Evolutionary conservation across 2,329 filamentous ascomycete species (phyloP).

Genomic region (Coccinonectria pachysandricola): DNA sequence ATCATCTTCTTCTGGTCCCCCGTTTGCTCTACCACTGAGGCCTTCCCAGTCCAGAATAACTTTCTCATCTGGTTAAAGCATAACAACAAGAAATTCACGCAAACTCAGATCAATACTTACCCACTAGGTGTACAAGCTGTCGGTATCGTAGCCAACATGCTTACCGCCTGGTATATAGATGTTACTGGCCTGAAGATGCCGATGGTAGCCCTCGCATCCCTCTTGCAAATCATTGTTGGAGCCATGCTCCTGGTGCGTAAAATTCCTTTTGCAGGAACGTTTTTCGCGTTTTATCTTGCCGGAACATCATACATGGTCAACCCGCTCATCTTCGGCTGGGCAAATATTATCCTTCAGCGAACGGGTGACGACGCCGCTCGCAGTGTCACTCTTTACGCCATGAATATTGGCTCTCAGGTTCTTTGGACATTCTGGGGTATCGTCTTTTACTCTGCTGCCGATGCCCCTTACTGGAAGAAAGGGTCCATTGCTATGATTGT

Average conservation of each 20-base stretch:
- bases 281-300: slow-evolving; percentile 15
- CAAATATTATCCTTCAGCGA: slow-evolving; percentile 13
- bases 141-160: slow-evolving; percentile 15
- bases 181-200: slow-evolving; percentile 7
- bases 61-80: slow-evolving; percentile 18
- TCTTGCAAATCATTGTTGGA: slow-evolving; percentile 10
- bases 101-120: slow-evolving; percentile 17
- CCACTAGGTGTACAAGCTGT: slow-evolving; percentile 16
- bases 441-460: slow-evolving; percentile 28
- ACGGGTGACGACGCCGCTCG: slow-evolving; percentile 29
- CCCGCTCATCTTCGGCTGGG: slow-evolving; percentile 18
- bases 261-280: slow-evolving; percentile 9
- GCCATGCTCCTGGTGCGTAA: slow-evolving; percentile 13
- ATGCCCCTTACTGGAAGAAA: slow-evolving; percentile 31
- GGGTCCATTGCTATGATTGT: slow-evolving; percentile 17
- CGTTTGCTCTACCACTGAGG: slow-evolving; percentile 11
- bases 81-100: slow-evolving; percentile 9
- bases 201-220: slow-evolving; percentile 7
- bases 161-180: slow-evolving; percentile 14
- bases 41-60: slow-evolving; percentile 13
- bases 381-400: slow-evolving; percentile 28
- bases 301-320: slow-evolving; percentile 17
- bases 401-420: slow-evolving; percentile 29
- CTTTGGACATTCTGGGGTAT: slow-evolving; percentile 37
- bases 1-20: slow-evolving; percentile 28